A percentile compares a stretch with the other conserved stretches of the same genome.
These are phyloP conservation scores for Coniochaeta hoffmannii DNA, from an alignment of 2,329 filamentous ascomycete species.

Conservation along the genomic window DNA sequence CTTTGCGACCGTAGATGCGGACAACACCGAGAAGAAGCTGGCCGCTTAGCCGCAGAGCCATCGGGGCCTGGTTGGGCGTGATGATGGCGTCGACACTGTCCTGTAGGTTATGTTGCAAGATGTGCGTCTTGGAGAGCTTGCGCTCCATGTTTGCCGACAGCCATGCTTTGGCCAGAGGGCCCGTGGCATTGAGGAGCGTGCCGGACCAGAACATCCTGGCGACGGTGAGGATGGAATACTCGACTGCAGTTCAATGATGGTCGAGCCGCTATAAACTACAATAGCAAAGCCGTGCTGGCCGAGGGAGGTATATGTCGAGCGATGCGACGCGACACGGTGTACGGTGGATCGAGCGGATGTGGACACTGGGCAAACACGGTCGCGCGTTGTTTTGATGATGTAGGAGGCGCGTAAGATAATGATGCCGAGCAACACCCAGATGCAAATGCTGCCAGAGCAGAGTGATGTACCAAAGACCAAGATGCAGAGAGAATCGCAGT, in stretches of 20 bases:
- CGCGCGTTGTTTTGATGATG: slow-evolving; percentile 13
- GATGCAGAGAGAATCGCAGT: neutral
- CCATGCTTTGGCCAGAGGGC: slow-evolving; percentile 96
- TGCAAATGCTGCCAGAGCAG: neutral
- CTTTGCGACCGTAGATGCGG: slow-evolving; percentile 95
- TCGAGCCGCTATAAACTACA: neutral
- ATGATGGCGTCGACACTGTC: slow-evolving; percentile 95
- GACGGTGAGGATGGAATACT: slow-evolving; percentile 19
- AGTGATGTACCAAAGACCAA: neutral
- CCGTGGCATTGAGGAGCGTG: slow-evolving; percentile 90
- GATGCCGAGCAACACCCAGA: neutral
- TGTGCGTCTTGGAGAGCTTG: slow-evolving; percentile 95
- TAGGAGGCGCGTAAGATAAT: slow-evolving; percentile 8
- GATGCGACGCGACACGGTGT: slow-evolving; percentile 1
- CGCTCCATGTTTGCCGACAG: slow-evolving; percentile 96
- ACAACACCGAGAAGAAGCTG: slow-evolving; percentile 94
- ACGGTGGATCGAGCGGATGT: neutral
- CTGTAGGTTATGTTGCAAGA: slow-evolving; percentile 88
- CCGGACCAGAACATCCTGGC: slow-evolving; percentile 92
- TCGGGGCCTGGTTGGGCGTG: slow-evolving; percentile 83
- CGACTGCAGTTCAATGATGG: slow-evolving; percentile 4
- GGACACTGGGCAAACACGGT: slow-evolving; percentile 5
- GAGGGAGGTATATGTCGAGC: slow-evolving; percentile 1
- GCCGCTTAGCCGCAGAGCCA: slow-evolving; percentile 88
- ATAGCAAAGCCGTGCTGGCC: neutral